A percentile compares a stretch with the other conserved stretches of the same genome.
These are phyloP conservation scores for Didymella pomorum DNA, from an alignment of 2,329 filamentous ascomycete species.

Conservation along the genomic window DNA sequence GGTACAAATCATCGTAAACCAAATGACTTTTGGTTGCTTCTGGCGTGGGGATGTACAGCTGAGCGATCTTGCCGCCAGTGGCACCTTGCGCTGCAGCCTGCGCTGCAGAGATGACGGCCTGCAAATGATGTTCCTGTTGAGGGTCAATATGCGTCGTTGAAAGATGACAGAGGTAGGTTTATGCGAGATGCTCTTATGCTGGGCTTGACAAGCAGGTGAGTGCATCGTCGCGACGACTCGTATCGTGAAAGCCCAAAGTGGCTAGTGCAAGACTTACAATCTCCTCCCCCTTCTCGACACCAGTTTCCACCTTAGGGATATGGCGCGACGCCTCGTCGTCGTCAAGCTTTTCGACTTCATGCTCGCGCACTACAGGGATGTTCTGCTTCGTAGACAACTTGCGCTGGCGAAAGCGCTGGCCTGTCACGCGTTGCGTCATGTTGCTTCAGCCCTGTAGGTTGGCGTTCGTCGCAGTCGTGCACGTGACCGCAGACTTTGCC, in stretches of 20 bases:
- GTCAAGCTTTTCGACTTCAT: conserved; percentile 85
- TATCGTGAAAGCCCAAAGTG: conserved; percentile 35
- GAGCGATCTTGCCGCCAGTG: conserved; percentile 65
- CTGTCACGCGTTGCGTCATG: conserved; percentile 50
- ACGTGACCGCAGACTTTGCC: conserved; percentile 43
- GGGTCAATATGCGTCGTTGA: conserved; percentile 28
- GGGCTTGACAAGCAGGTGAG: conserved; percentile 2
- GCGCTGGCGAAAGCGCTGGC: conserved; percentile 77
- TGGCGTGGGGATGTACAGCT: conserved; percentile 73
- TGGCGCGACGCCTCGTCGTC: conserved; percentile 86
- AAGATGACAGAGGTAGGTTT: conserved; percentile 23
- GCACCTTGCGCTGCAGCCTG: conserved; percentile 62
- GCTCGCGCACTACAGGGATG: conserved; percentile 85
- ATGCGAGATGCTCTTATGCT: neutral
- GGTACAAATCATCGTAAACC: conserved; percentile 90
- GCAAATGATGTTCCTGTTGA: conserved; percentile 88
- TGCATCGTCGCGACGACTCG: conserved; percentile 14
- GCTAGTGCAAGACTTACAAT: conserved; percentile 73
- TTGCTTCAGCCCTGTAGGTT: conserved; percentile 26
- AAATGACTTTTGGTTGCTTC: conserved; percentile 69
- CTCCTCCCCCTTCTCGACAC: conserved; percentile 96
- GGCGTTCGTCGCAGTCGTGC: conserved; percentile 19
- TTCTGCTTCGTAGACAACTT: conserved; percentile 93
- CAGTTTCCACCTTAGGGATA: conserved; percentile 87
- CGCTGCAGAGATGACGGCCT: conserved; percentile 77